These are phyloP conservation scores for Adansonia rubrostipa DNA, from an alignment of 441 rosid species.

Conservation along the genomic window DNA sequence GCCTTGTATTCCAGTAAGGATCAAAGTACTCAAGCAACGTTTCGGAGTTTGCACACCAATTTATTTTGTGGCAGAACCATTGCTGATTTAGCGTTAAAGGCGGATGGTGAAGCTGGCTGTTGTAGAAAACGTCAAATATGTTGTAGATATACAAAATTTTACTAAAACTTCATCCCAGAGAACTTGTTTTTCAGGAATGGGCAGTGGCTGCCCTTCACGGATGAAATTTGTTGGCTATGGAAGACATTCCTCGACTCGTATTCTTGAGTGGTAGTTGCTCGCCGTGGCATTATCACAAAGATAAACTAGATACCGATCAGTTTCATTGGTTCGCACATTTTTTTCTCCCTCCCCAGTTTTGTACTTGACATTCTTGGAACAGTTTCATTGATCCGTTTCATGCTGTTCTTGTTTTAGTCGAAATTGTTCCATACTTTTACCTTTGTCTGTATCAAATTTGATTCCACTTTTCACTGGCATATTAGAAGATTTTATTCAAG, in stretches of 20 bases:
- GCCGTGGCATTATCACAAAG: not conserved
- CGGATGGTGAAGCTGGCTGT: not conserved
- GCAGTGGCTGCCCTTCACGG: not conserved
- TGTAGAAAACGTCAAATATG: conserved; percentile 5
- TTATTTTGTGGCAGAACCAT: not conserved
- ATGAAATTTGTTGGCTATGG: not conserved
- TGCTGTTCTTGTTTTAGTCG: too few relatives aligned
- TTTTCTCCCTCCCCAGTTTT: too few relatives aligned
- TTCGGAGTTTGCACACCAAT: not conserved
- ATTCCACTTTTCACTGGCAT: not conserved
- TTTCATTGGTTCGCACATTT: not conserved
- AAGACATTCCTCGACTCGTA: not conserved
- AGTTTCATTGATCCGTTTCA: not conserved
- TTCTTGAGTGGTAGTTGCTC: not conserved
- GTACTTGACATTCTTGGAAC: not conserved
- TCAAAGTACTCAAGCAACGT: not conserved
- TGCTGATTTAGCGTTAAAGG: not conserved
- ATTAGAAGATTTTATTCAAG: not conserved
- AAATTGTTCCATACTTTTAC: too few relatives aligned
- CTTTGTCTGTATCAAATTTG: not conserved
- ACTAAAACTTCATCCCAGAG: not conserved
- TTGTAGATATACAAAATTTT: not conserved
- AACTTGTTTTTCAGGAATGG: not conserved
- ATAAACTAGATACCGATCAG: not conserved
- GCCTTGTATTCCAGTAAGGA: not conserved